A percentile compares a stretch with the other conserved stretches of the same genome.
These are phyloP conservation scores for Sporothrix variecibatus DNA, from an alignment of 2,329 filamentous ascomycete genomes.

Conservation along the genomic window DNA sequence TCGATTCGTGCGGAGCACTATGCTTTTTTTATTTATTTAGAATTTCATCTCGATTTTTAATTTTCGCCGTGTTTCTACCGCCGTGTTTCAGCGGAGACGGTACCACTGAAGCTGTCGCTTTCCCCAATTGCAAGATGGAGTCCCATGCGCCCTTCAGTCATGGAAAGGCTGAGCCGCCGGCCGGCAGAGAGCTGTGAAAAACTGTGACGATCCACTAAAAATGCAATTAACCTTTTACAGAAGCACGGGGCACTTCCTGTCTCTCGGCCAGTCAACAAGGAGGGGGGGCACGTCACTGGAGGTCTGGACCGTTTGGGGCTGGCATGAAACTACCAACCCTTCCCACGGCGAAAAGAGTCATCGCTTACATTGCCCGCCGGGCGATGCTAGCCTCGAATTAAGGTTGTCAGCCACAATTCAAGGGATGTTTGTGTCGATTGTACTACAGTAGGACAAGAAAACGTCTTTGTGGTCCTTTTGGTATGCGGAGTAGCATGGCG, in stretches of 20 bases:
- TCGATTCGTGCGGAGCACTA: not conserved
- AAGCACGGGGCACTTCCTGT: not conserved
- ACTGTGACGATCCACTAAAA: not conserved
- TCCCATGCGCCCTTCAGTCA: not conserved
- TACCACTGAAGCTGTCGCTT: not conserved
- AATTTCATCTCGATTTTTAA: not conserved
- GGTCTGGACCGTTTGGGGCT: constrained; percentile 4
- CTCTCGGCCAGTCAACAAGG: not conserved
- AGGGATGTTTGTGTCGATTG: not conserved
- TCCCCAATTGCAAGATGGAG: not conserved
- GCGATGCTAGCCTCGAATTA: not conserved
- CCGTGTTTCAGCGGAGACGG: not conserved
- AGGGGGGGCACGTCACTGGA: not conserved
- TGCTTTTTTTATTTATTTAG: not conserved
- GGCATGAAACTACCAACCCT: not conserved
- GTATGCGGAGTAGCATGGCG: not conserved
- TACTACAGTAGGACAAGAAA: not conserved
- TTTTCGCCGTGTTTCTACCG: not conserved
- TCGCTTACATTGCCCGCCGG: not conserved
- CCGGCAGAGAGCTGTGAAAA: not conserved
- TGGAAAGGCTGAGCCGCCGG: not conserved
- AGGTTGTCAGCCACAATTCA: constrained; percentile 4
- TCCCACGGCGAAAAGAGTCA: not conserved
- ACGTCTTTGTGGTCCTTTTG: not conserved
- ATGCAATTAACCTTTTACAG: not conserved